Base-by-base conservation (phyloP, 2,329 filamentous ascomycete genomes). In the Hymenoscyphus scutula region DNA sequence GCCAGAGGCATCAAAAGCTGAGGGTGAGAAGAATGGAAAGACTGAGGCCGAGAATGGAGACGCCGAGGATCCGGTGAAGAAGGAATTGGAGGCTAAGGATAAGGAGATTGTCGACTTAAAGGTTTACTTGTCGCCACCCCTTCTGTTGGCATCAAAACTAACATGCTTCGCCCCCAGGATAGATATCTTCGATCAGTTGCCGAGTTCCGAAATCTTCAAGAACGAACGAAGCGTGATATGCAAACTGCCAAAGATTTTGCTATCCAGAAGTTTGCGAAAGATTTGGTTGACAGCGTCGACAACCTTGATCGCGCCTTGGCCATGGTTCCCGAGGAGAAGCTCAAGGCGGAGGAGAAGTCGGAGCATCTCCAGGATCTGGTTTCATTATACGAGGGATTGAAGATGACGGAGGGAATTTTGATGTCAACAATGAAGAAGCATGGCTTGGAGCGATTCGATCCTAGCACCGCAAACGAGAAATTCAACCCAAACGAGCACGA, bases 401-500 rank as follows among this genome's bases (percentile, higher is more conserved):
- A 92, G 80, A 97, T 99, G 94, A 98, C 94, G 32, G 92, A 98
- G 79, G 82, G 77, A 64, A 92, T 97, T 73, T 82, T 99, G 73
- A 88, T 97, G 81, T 82, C 82, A 74, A 96, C 94, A 19, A 83
- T 99, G 68, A 88, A 91, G 81, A 97, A 96, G 83, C 95, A 99
- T 77, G 95, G 95, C 61, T 82, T 99, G 66, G 91, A 96, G 82
- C 84, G 93, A 70, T 91, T 97, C 76, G 87, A 93, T 75, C 94
- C 95, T 19, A 78, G 76, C 62, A 80, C 80, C 38, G 80, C 86
- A 68, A 84, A 87, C 71, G 89, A 95, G 76, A 92, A 91, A 78
- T 99, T 99, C 82, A 89, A 99, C 80, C 93, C 95, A 69, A 97
- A 97, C 78, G 84, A 91, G 78, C 95, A 98, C 77, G 95, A 99